phyloP scores from a whole-genome alignment of 2,329 filamentous ascomycete species.

The Aspergillus sp. region DNA sequence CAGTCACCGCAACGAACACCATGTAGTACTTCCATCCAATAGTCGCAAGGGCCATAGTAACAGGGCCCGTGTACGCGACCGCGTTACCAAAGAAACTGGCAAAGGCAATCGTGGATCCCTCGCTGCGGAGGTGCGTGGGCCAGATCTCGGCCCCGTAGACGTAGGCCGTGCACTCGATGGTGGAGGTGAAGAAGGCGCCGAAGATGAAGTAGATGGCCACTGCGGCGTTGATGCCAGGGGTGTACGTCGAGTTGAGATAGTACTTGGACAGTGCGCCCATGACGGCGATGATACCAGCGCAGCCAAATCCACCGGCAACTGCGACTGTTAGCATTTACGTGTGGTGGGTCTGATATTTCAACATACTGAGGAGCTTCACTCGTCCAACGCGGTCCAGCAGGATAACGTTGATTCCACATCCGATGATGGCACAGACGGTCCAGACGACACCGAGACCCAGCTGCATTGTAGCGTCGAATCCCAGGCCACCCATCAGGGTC shows the following conservation, averaged over 20 bases:
- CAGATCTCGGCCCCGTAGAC: background rate
- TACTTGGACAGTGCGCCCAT: background rate
- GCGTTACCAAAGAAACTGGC: background rate
- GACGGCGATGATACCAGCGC: background rate
- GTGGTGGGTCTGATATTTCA: rapidly evolving
- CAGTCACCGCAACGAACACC: background rate
- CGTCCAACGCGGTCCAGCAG: background rate
- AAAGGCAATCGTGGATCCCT: background rate
- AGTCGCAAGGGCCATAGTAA: background rate
- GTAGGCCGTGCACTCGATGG: background rate
- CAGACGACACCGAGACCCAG: background rate
- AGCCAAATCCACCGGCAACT: background rate
- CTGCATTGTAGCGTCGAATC: background rate
- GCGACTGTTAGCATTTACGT: no score
- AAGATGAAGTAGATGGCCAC: background rate
- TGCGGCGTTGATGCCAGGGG: background rate
- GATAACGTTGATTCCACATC: background rate
- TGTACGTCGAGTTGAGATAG: background rate
- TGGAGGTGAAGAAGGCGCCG: background rate
- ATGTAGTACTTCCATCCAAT: background rate
- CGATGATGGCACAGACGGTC: background rate
- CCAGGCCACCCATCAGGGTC: background rate
- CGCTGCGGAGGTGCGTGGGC: background rate
- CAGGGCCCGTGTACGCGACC: background rate
- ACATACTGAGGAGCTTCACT: background rate